Percentiles rank a stretch among this genome's conserved stretches.
Evolutionary conservation across 1,284 basidiomycete genomes (phyloP).

Genomic region (Ustilago tritici): DNA sequence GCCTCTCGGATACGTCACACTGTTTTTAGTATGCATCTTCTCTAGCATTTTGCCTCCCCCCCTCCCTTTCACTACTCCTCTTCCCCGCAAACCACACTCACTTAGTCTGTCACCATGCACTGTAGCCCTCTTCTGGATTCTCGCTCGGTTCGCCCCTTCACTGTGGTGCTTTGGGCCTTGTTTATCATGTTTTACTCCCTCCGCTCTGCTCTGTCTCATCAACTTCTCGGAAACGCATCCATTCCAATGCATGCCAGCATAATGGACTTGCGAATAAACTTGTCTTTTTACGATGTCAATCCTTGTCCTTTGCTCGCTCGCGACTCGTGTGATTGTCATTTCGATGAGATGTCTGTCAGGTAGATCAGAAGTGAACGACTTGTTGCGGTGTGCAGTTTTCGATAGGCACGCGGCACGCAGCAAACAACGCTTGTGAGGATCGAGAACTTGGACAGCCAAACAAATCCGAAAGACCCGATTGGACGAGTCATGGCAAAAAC

Average conservation of each 20-base stretch:
- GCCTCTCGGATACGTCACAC: conserved; percentile 27
- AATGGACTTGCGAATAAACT: conserved; percentile 31
- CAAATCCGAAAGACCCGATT: conserved; percentile 41
- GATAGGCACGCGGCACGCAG: conserved; percentile 10
- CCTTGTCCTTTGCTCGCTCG: neutral
- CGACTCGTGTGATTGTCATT: neutral
- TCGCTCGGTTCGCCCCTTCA: conserved; percentile 16
- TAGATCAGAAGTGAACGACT: neutral
- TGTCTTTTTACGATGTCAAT: conserved; percentile 24
- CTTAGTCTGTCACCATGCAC: conserved; percentile 24
- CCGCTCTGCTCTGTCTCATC: conserved; percentile 12
- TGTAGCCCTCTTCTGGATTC: neutral
- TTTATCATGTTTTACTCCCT: conserved; percentile 14
- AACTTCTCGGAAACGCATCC: conserved; percentile 30
- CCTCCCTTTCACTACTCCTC: neutral
- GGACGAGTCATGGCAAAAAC: conserved; percentile 27
- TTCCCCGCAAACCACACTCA: conserved; percentile 4
- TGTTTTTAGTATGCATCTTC: conserved; percentile 42
- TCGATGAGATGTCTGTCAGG: neutral
- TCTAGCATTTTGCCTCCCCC: conserved; percentile 15
- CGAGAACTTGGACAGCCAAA: neutral
- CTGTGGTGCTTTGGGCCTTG: conserved; percentile 15
- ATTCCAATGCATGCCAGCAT: conserved; percentile 20
- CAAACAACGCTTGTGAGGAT: neutral
- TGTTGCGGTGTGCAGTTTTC: conserved; percentile 1